Evolutionary conservation across 1,139 yeast species (phyloP), one percentile per base, ranked within the genome.

Genomic region (Pichia sp.): DNA sequence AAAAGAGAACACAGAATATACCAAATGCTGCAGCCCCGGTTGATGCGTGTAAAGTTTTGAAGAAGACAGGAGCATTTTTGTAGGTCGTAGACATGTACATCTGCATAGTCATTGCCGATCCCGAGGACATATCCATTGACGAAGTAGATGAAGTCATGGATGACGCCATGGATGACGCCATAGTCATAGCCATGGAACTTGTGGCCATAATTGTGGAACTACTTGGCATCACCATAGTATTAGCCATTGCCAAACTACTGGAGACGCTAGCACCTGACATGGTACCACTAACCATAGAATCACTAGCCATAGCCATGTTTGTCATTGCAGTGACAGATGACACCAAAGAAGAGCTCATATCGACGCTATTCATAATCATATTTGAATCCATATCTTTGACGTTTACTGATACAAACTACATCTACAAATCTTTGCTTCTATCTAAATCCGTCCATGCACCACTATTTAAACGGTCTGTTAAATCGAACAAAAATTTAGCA

Each of bases 1-100:
- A 71, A 55, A 83, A 75, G 33, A 84, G 60, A 33, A 80, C 64
- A 37, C 79, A 63, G 56, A 82, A 84, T 27, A 84, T 81, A 33
- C 90, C 94, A 60, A 83, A 83, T 0, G 85, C 88, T 47, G 74
- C 72, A 11, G 72, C 87, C 29, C 73, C 74, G 40, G 65, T 67
- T 3, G 64, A 52, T 3, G 92, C 90, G 23, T 58, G 54, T 43
- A 84, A 63, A 1, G 64, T 62, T 48, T 69, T 62, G 66, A 83
- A 83, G 8, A 83, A 55, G 0, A 84, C 85, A 0, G 90, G 86
- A 54, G 77, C 77, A 43, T 68, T 63, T 8, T 61, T 54, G 60
- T 66, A 83, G 3, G 64, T 55, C 0, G 75, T 64, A 3, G 83
- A 76, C 55, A 84, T 65, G 55, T 67, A 76, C 68, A 71, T 72